Evolutionary conservation across 2,329 filamentous ascomycete species (phyloP).

Genomic region (Beauveria australis): DNA sequence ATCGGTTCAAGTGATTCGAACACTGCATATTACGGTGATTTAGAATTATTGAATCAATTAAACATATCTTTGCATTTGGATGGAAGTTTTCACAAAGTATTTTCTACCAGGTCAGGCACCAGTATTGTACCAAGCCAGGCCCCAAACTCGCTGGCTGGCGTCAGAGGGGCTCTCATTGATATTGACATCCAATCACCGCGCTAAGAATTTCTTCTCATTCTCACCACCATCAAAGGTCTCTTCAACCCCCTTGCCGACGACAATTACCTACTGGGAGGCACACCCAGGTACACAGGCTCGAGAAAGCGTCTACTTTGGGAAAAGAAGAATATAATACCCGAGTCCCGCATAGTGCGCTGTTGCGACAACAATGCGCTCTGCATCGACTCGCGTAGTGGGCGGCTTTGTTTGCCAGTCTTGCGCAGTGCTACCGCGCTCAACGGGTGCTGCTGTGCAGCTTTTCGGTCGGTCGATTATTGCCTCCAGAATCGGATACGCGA

Average conservation of each 20-base stretch:
- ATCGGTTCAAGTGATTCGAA: too few species aligned
- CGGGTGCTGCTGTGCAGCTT: conserved; percentile 16
- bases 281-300: background rate
- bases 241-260: background rate
- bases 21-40: too few species aligned
- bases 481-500: background rate
- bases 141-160: background rate
- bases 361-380: conserved; percentile 29
- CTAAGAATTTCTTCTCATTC: conserved; percentile 7
- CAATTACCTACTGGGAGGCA: background rate
- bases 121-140: too few species aligned
- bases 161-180: background rate
- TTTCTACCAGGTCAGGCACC: too few species aligned
- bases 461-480: conserved; percentile 19
- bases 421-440: conserved; percentile 22
- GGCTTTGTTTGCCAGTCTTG: conserved; percentile 38
- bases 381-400: conserved; percentile 23
- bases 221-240: background rate
- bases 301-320: background rate
- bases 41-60: background rate
- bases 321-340: background rate
- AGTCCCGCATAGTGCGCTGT: background rate
- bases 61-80: background rate
- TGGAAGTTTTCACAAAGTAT: background rate
- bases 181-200: conserved; percentile 1